phyloP scores from a whole-genome alignment of 2,329 filamentous ascomycete genomes.

The Sphaerulina populicola region DNA sequence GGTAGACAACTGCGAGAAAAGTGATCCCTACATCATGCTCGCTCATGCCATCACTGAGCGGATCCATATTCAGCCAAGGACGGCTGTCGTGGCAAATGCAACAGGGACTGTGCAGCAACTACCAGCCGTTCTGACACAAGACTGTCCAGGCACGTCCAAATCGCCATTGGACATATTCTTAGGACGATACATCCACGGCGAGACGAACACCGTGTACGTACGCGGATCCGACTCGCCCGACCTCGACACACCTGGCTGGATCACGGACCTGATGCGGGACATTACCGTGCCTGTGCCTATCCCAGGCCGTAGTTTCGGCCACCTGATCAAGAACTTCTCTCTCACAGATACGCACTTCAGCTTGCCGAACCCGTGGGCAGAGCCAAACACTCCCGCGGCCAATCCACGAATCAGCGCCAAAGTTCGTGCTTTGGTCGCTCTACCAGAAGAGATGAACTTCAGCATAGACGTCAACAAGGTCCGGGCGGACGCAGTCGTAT shows the following conservation, averaged over 20 bases:
- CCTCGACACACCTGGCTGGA: conserved; percentile 68
- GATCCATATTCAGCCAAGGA: conserved; percentile 59
- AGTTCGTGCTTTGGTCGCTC: conserved; percentile 65
- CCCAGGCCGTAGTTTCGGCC: conserved; percentile 70
- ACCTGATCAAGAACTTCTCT: conserved; percentile 79
- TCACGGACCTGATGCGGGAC: conserved; percentile 68
- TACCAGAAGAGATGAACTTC: conserved; percentile 84
- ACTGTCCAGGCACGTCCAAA: conserved; percentile 66
- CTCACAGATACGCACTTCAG: conserved; percentile 77
- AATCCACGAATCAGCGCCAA: conserved; percentile 75
- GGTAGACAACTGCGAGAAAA: conserved; percentile 67
- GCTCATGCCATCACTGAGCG: conserved; percentile 64
- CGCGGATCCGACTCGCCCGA: conserved; percentile 62
- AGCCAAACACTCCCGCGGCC: conserved; percentile 62
- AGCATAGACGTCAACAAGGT: conserved; percentile 69
- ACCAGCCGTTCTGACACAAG: conserved; percentile 60
- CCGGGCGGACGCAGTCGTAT: conserved; percentile 69
- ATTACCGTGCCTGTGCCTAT: conserved; percentile 79
- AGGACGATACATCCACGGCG: conserved; percentile 70
- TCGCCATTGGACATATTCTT: conserved; percentile 82
- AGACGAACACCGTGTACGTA: conserved; percentile 71
- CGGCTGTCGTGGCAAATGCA: conserved; percentile 60
- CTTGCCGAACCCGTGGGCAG: conserved; percentile 70
- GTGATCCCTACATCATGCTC: conserved; percentile 67
- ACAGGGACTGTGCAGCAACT: conserved; percentile 64